phyloP scores from a whole-genome alignment of 2,329 filamentous ascomycete genomes.

The Cladosporium austrohemisphaericum region DNA sequence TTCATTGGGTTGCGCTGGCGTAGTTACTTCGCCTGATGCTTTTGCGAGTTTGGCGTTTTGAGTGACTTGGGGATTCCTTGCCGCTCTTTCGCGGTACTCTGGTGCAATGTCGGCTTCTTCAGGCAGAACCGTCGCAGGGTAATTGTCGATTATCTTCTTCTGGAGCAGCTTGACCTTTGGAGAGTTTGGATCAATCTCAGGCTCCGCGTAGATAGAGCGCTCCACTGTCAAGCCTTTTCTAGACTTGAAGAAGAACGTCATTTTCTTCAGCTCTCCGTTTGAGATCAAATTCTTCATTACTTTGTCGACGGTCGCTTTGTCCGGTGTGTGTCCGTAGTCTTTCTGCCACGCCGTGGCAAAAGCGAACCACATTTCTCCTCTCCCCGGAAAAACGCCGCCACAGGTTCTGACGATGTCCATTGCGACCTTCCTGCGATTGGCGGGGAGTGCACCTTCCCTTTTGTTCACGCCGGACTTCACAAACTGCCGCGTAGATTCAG shows the following conservation, averaged over 20 bases:
- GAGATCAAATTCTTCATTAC: conserved; percentile 50
- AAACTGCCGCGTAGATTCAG: not conserved
- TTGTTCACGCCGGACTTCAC: conserved; percentile 9
- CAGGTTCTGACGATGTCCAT: conserved; percentile 53
- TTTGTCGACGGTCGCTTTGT: conserved; percentile 50
- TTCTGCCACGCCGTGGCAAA: conserved; percentile 53
- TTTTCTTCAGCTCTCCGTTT: conserved; percentile 49
- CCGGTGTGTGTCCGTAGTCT: conserved; percentile 43
- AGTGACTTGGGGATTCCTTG: conserved; percentile 1
- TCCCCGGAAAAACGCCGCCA: conserved; percentile 54
- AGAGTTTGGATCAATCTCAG: conserved; percentile 44
- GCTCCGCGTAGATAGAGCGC: conserved; percentile 49
- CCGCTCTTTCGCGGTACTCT: conserved; percentile 22
- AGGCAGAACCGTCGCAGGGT: conserved; percentile 45
- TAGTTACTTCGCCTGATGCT: not conserved
- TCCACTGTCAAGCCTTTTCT: conserved; percentile 46
- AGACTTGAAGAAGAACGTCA: conserved; percentile 50
- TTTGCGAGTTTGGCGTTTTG: conserved; percentile 1
- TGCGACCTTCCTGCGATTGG: conserved; percentile 49
- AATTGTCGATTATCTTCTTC: conserved; percentile 46
- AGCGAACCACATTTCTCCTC: conserved; percentile 53
- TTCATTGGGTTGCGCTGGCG: not conserved
- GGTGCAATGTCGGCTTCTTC: conserved; percentile 39
- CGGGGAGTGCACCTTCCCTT: conserved; percentile 9
- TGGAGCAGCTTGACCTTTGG: conserved; percentile 48